Evolutionary conservation across 306 rosid genomes (phyloP), one percentile per base, ranked within the genome.

Genomic region (Sesbania bispinosa): DNA sequence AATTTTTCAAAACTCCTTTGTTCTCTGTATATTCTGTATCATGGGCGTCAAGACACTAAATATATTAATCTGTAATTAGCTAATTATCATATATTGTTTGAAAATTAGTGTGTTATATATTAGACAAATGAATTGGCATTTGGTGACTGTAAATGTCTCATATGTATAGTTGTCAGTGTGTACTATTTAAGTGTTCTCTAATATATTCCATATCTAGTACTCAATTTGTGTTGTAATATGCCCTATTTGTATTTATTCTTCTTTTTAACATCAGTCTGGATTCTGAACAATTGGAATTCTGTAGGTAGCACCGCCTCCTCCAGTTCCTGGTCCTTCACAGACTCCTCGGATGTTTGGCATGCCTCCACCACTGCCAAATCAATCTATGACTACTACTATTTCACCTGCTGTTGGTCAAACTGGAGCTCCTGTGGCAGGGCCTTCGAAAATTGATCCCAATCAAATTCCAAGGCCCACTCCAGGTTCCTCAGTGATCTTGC

Each of bases 381-480:
- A 94, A 79, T 89, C 97, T 30, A 91, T 94, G 97, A 86, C 96
- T 54, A 67, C 87, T 55, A 86, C 98, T 15, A 88, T 91, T 77
- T 83, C 93, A 53, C 88, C 96, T 75, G 84, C 87, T 7, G 83
- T 86, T 53, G 91, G 96, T 85, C 97, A 89, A 83, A 79, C 96
- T 29, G 99, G 95, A 85, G 89, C 92, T 62, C 94, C 98, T 16
- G 70, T 86, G 80, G 85, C 87, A 43, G 96, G 96, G 62, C 85
- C 93, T 67, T 87, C 99, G 27, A 94, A 87, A 81, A 94, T 94
- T 52, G 99, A 89, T 76, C 99, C 99, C 47, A 94, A 88, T 86
- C 99, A 94, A 84, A 91, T 94, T 85, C 99, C 99, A 60, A 75
- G 96, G 82, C 99, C 97, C 18, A 58, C 89, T 36, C 92, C 99